Evolutionary conservation across 441 rosid genomes (phyloP), one percentile per base, ranked within the genome.

Genomic region (Gossypium gossypioides): DNA sequence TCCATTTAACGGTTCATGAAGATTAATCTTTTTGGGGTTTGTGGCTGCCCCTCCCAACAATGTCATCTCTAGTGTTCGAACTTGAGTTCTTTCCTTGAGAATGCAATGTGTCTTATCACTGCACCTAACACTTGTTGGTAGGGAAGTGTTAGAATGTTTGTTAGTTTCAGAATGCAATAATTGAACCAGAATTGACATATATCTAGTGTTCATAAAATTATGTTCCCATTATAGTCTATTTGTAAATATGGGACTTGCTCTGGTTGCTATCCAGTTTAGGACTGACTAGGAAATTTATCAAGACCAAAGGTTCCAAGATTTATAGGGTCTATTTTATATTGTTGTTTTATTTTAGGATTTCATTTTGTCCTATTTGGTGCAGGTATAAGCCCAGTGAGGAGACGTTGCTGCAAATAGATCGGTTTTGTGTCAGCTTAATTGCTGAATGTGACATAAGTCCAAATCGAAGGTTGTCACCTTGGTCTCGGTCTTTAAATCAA

Each of bases 341-440:
- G 15, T 60, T 50, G 15, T 52, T 72, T 67, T 68, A 13, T 27
- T 55, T 76, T 62, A 72, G 48, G 66, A 71, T 63, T 68, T 71
- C 57, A 68, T 68, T 44, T 63, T 72, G 48, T 66, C 63, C 18
- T 16, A 65, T 50, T 32, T 73, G 48, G 71, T 84, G 83, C 90
- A 96, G 99, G 82, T 96, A 90, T 85, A 93, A 86, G 82, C 99
- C 99, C 62, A 82, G 91, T 7, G 99, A 96, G 84, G 99, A 93
- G 81, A 91, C 94, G 22, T 78, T 93, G 72, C 84, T 87, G 78
- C 98, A 87, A 82, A 91, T 96, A 71, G 98, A 96, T 79, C 86
- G 91, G 56, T 96, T 96, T 80, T 96, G 97, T 74, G 77, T 88
- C 71, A 85, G 77, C 82, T 84, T 84, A 55, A 89, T 91, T 80